Evolutionary conservation across 2,329 filamentous ascomycete species (phyloP), one percentile per base, ranked within the genome.

Genomic region (Fusarium nematophilum): DNA sequence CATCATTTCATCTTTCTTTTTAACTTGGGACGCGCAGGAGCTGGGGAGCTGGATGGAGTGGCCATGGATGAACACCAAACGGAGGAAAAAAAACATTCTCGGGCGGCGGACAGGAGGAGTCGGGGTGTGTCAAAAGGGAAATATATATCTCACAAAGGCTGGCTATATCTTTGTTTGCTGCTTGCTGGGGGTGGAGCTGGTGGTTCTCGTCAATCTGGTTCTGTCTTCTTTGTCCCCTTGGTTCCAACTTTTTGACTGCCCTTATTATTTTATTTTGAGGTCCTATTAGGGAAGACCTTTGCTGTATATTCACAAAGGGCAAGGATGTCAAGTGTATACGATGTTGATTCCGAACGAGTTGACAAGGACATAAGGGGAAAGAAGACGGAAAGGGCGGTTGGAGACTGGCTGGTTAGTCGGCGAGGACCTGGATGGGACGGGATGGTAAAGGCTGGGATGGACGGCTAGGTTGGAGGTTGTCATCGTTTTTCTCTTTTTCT

Each of bases 1-100:
- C 60, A 26, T 59, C 44, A 47, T 53, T 57, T 65, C 40, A 59
- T 46, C 48, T 6, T 21, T 65, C 50, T 44, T 33, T 58, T 59
- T 59, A 44, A 47, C 59, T 66, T 67, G 54, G 64, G 62, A 69
- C 54, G 61, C 61, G 51, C 48, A 53, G 68, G 67, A 66, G 65
- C 62, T 64, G 64, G 62, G 68, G 69, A 66, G 66, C 66, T 51
- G 64, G 68, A 62, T 27, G 64, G 66, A 66, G 68, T 56, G 61
- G 59, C 42, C 30, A 54, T 25, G 40, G 54, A 45, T 27, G 21
- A 40, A 31, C 23, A 49, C 37, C 44, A 54, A 62, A 21, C 21
- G 21, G 21, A 27, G 45, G 51, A 50, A 57, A 46, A 42, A 33
- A 43, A 29, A 53, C 36, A 33, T 18, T 40, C 40, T 43, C 52